These are phyloP conservation scores for Ustilago xerochloae DNA, from an alignment of 1,284 basidiomycete species.

Conservation along the genomic window DNA sequence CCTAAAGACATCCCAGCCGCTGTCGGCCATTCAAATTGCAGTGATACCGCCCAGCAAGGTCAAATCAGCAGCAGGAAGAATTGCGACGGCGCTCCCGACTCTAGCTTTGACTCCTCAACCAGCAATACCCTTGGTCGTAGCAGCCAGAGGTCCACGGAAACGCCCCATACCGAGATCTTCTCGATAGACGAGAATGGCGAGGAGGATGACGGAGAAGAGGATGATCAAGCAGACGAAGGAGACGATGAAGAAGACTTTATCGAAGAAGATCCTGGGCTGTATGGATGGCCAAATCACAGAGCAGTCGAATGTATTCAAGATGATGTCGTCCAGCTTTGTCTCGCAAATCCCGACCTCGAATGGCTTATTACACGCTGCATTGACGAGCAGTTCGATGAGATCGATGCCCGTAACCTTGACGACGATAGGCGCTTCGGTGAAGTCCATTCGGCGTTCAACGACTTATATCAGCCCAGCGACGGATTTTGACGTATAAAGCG, in stretches of 20 bases:
- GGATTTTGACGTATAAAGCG: no score
- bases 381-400: slow-evolving; percentile 7
- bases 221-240: background rate
- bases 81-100: background rate
- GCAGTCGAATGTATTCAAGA: slow-evolving; percentile 26
- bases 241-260: background rate
- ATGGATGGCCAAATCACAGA: slow-evolving; percentile 26
- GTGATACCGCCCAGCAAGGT: background rate
- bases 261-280: slow-evolving; percentile 9
- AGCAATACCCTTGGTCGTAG: background rate
- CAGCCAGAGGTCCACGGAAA: background rate
- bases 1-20: background rate
- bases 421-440: background rate
- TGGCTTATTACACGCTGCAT: slow-evolving; percentile 15
- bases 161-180: background rate
- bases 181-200: background rate
- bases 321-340: slow-evolving; percentile 25
- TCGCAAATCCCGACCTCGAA: slow-evolving; percentile 15
- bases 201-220: background rate
- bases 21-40: background rate
- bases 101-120: background rate
- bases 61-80: background rate
- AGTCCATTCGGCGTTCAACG: background rate
- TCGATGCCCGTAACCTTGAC: background rate
- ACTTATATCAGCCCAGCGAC: no score